Percentiles rank a stretch among this genome's conserved stretches.
These are phyloP conservation scores for Nannochloropsis gaditana DNA, from an alignment of 108 stramenopile genomes.

Conservation along the genomic window DNA sequence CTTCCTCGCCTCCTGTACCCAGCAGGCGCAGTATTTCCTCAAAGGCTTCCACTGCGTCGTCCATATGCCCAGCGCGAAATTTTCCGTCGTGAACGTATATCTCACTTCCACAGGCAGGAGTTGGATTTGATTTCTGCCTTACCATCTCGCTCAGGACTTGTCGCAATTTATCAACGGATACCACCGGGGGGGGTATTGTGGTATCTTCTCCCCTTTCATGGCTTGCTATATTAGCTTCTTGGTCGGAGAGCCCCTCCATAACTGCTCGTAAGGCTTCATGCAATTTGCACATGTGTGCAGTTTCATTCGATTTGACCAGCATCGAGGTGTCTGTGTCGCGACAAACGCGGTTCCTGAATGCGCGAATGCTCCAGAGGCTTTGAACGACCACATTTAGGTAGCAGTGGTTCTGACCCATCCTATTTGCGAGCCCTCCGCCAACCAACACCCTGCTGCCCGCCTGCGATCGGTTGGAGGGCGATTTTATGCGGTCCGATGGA, in stretches of 20 bases:
- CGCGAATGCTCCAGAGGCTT: neutral
- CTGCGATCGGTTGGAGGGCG: neutral
- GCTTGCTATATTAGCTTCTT: neutral
- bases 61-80: slow-evolving; percentile 16
- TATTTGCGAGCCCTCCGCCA: slow-evolving; percentile 3
- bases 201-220: neutral
- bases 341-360: neutral
- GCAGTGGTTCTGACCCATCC: slow-evolving; percentile 17
- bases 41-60: slow-evolving; percentile 17
- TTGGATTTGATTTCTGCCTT: neutral
- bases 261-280: neutral
- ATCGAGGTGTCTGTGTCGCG: neutral
- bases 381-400: slow-evolving; percentile 6
- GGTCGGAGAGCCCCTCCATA: neutral
- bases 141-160: neutral
- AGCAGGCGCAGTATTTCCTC: neutral
- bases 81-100: neutral
- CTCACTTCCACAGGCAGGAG: neutral
- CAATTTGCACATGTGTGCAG: neutral
- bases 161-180: neutral
- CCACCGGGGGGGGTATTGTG: neutral
- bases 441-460: neutral
- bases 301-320: neutral
- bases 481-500: too few relatives aligned
- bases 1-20: neutral